Evolutionary conservation across 345 rosid genomes (phyloP).

Genomic region (Hypericum perforatum): DNA sequence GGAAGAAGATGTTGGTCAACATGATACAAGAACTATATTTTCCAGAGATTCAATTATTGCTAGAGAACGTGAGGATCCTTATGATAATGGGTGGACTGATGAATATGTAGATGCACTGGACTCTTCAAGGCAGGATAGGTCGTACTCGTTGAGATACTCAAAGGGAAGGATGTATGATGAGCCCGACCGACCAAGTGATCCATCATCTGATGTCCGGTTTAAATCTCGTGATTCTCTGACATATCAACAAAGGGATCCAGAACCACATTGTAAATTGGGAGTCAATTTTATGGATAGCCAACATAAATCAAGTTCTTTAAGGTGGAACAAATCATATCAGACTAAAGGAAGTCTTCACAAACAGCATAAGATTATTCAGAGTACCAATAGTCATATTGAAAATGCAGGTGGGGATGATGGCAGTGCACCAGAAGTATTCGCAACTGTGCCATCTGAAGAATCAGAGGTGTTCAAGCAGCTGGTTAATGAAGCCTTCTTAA

Average conservation of each 20-base stretch:
- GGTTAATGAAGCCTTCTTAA: constrained; percentile 45
- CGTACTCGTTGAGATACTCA: constrained; percentile 24
- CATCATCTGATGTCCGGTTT: constrained; percentile 22
- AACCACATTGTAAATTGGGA: constrained; percentile 25
- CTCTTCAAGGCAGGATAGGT: constrained; percentile 18
- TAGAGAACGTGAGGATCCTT: constrained; percentile 26
- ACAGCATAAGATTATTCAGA: constrained; percentile 34
- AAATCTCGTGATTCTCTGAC: constrained; percentile 25
- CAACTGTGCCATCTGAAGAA: constrained; percentile 34
- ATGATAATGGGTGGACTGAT: constrained; percentile 29
- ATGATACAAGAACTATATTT: constrained; percentile 18
- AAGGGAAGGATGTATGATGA: constrained; percentile 26
- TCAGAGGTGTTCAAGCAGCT: constrained; percentile 48
- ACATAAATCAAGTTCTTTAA: constrained; percentile 21
- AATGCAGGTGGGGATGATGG: constrained; percentile 23
- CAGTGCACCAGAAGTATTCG: constrained; percentile 25
- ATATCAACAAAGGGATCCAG: constrained; percentile 24
- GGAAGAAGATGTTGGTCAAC: constrained; percentile 23
- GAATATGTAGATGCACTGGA: constrained; percentile 23
- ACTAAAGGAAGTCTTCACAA: constrained; percentile 24
- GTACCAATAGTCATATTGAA: constrained; percentile 33
- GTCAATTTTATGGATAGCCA: constrained; percentile 24
- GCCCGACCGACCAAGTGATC: constrained; percentile 19
- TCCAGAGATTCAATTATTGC: constrained; percentile 24
- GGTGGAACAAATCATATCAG: constrained; percentile 24